Evolutionary conservation across 225 moss, liverwort and hornwort genomes (phyloP).

Genomic region (Physcomitrium patens): DNA sequence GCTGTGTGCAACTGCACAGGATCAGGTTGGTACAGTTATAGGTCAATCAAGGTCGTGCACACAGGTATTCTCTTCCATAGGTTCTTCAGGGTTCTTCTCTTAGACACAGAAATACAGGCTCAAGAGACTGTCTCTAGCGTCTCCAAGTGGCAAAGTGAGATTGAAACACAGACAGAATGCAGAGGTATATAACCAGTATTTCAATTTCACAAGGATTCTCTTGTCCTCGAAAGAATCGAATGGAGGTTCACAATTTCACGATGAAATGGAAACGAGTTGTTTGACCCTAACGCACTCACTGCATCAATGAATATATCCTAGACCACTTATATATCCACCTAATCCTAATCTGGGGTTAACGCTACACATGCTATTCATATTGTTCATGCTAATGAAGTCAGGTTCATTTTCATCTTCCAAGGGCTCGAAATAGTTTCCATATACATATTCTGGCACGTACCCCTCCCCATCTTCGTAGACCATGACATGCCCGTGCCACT

Average conservation of each 20-base stretch:
- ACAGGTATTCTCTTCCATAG: not conserved
- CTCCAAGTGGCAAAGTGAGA: conserved; percentile 4
- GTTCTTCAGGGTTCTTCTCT: conserved; percentile 2
- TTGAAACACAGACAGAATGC: conserved; percentile 14
- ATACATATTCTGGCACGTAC: conserved; percentile 82
- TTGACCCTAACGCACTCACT: conserved; percentile 30
- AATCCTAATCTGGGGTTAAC: conserved; percentile 57
- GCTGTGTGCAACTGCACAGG: too few species aligned
- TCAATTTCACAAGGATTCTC: conserved; percentile 39
- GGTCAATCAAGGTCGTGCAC: not conserved
- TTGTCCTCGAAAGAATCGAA: conserved; percentile 41
- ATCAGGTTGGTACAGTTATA: too few species aligned
- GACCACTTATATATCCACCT: conserved; percentile 61
- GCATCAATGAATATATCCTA: conserved; percentile 41
- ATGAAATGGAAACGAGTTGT: conserved; percentile 23
- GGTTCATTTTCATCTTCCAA: conserved; percentile 42
- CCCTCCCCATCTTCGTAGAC: conserved; percentile 82
- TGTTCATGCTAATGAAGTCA: not conserved
- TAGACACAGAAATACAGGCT: not conserved
- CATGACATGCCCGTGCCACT: conserved; percentile 93
- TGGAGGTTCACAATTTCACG: conserved; percentile 10
- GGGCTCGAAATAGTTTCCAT: conserved; percentile 87
- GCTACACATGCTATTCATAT: conserved; percentile 52
- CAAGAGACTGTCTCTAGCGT: not conserved
- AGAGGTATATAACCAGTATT: conserved; percentile 28